Conservation (phyloP, 495 filamentous ascomycete genomes). For the Hyphodiscus hymeniophilus region DNA sequence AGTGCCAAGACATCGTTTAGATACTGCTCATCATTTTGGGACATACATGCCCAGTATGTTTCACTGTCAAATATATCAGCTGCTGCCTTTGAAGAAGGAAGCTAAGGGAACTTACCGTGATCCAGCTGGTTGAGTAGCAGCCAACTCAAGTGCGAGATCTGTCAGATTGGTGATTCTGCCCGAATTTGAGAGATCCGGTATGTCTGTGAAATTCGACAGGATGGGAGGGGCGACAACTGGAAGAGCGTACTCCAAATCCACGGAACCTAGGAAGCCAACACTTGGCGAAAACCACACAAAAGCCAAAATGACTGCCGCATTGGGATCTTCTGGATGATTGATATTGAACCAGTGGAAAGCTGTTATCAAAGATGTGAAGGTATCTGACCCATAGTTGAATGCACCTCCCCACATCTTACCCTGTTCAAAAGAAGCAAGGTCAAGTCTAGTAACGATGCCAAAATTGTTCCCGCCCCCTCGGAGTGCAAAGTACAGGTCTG, state of each 20-base stretch:
- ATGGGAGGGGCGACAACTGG: conserved; percentile 21
- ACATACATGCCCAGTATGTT: conserved; percentile 31
- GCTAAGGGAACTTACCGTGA: conserved; percentile 29
- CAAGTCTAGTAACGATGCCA: conserved; percentile 43
- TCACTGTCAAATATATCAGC: too few species aligned
- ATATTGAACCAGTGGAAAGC: not conserved
- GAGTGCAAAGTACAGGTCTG: conserved; percentile 45
- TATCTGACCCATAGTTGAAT: not conserved
- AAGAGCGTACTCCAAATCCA: conserved; percentile 7
- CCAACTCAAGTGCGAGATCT: conserved; percentile 33
- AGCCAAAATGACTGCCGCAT: not conserved
- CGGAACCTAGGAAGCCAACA: conserved; percentile 14
- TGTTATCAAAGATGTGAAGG: not conserved
- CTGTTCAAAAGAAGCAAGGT: conserved; percentile 32
- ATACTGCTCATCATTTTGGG: conserved; percentile 25
- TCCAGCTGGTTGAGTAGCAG: conserved; percentile 29
- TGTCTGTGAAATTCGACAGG: conserved; percentile 28
- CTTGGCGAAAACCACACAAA: conserved; percentile 21
- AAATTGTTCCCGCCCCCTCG: conserved; percentile 48
- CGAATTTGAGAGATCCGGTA: conserved; percentile 25
- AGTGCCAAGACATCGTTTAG: conserved; percentile 24
- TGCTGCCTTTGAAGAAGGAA: too few species aligned
- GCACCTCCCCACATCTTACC: conserved; percentile 35
- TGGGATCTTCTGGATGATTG: not conserved
- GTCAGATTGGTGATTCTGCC: conserved; percentile 32